These are phyloP conservation scores for Plasmodium inui DNA, from an alignment of 169 alveolate species.

Conservation along the genomic window DNA sequence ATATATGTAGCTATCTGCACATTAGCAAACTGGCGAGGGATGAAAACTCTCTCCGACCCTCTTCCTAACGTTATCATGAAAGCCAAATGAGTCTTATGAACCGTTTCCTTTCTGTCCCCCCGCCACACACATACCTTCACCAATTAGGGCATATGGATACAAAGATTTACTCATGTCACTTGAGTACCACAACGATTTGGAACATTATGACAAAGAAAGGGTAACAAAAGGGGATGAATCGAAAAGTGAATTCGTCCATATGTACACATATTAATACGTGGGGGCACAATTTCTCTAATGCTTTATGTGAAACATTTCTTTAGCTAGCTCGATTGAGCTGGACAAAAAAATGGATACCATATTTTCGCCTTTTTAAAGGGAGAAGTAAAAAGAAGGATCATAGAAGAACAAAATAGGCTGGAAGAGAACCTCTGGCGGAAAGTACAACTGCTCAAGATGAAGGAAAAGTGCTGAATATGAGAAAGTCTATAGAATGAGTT, in stretches of 20 bases:
- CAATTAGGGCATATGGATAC: constrained; percentile 61
- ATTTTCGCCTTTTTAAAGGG: constrained; percentile 24
- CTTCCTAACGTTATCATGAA: background rate
- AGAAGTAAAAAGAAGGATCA: constrained; percentile 53
- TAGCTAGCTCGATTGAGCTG: background rate
- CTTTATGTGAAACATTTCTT: background rate
- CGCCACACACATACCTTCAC: background rate
- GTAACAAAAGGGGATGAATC: constrained; percentile 20
- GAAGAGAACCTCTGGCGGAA: constrained; percentile 58
- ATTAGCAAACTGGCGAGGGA: background rate
- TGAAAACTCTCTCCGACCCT: background rate
- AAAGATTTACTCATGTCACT: constrained; percentile 50
- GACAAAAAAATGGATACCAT: background rate
- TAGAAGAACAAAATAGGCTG: constrained; percentile 53
- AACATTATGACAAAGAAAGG: constrained; percentile 36
- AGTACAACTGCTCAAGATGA: constrained; percentile 43
- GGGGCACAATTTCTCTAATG: background rate
- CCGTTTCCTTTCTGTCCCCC: background rate
- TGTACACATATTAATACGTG: background rate
- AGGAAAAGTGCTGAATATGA: constrained; percentile 29
- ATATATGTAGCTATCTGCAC: background rate
- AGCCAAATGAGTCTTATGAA: background rate
- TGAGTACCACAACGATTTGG: constrained; percentile 57
- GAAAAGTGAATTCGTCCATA: background rate
- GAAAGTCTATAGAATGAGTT: background rate